Evolutionary conservation across 179 eudicot species (phyloP).

Genomic region (Spergularia azorica): DNA sequence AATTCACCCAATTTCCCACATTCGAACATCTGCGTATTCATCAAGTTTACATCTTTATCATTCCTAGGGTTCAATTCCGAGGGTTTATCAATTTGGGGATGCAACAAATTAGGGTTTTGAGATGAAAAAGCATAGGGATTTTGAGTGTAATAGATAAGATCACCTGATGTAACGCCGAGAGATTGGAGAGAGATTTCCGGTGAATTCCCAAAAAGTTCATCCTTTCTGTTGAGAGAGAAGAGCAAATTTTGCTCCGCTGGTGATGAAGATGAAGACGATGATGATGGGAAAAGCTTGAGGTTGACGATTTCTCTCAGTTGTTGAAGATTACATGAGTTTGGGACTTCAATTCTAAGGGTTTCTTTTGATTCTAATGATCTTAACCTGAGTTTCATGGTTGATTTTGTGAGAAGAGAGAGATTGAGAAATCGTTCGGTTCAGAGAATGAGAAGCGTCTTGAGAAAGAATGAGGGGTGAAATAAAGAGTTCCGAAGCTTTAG

Average conservation of each 20-base stretch:
- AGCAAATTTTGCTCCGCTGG: slow-evolving; percentile 27
- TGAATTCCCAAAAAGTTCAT: slow-evolving; percentile 52
- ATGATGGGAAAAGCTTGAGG: slow-evolving; percentile 34
- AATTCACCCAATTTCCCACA: not conserved
- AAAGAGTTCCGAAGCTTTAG: too few relatives aligned
- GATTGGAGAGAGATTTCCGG: slow-evolving; percentile 55
- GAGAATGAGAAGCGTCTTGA: slow-evolving; percentile 3
- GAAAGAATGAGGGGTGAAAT: too few relatives aligned
- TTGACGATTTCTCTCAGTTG: slow-evolving; percentile 48
- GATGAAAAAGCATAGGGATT: slow-evolving; percentile 41
- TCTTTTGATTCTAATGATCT: slow-evolving; percentile 61
- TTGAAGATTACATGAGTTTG: slow-evolving; percentile 47
- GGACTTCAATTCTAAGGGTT: slow-evolving; percentile 59
- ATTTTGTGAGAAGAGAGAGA: not conserved
- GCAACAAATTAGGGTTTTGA: slow-evolving; percentile 22
- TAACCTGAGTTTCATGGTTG: slow-evolving; percentile 70
- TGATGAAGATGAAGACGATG: slow-evolving; percentile 41
- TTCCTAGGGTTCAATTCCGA: not conserved
- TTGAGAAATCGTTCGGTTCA: slow-evolving; percentile 1
- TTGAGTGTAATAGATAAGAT: slow-evolving; percentile 57
- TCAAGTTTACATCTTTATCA: not conserved
- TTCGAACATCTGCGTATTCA: not conserved
- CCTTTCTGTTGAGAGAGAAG: slow-evolving; percentile 72
- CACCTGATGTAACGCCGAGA: slow-evolving; percentile 72
- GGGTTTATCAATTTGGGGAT: not conserved